These are phyloP conservation scores for Macrotyloma uniflorum DNA, from an alignment of 306 rosid species.

Conservation along the genomic window DNA sequence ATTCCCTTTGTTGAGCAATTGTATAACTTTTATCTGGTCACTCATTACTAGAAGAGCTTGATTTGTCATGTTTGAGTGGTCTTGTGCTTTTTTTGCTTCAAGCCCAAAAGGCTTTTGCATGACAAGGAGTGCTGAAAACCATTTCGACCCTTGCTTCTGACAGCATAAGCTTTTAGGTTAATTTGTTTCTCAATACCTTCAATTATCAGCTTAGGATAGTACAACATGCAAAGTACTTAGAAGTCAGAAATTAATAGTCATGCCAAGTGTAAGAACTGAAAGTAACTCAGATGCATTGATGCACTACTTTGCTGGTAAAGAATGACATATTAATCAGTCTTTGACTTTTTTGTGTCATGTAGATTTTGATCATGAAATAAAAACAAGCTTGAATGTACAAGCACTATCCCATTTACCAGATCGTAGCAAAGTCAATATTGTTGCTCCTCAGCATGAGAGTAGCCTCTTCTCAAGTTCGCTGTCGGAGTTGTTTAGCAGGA, in stretches of 20 bases:
- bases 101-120: neutral
- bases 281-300: slow-evolving; percentile 13
- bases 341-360: slow-evolving; percentile 27
- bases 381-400: slow-evolving; percentile 17
- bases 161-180: slow-evolving; percentile 20
- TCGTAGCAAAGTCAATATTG: slow-evolving; percentile 16
- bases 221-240: neutral
- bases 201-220: neutral
- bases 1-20: neutral
- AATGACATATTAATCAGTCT: neutral
- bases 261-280: neutral
- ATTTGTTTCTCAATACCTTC: slow-evolving; percentile 9
- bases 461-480: slow-evolving; percentile 44
- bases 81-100: neutral
- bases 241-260: slow-evolving; percentile 11
- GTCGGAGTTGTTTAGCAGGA: slow-evolving; percentile 38
- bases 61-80: slow-evolving; percentile 1
- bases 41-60: neutral
- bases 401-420: slow-evolving; percentile 25
- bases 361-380: slow-evolving; percentile 37
- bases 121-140: slow-evolving; percentile 1
- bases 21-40: neutral
- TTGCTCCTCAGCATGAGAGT: slow-evolving; percentile 31
- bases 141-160: neutral
- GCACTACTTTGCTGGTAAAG: neutral